Percentiles rank a stretch among this genome's conserved stretches.
Evolutionary conservation across 2,329 filamentous ascomycete genomes (phyloP).

Genomic region (Tolypocladium pustulatum): DNA sequence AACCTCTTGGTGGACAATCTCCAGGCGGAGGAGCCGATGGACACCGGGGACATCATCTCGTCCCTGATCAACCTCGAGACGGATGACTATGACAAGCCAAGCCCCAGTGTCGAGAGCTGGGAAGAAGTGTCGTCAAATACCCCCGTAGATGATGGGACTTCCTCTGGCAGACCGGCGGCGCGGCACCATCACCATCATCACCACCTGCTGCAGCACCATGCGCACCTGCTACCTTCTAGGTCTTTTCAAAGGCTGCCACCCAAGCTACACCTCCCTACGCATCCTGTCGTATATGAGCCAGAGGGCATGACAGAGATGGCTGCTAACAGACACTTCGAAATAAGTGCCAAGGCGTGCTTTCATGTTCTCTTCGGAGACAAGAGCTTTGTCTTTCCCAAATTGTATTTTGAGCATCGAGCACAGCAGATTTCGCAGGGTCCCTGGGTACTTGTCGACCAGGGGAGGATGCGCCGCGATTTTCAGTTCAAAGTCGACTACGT

Average conservation of each 20-base stretch:
- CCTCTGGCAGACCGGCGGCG: conserved; percentile 23
- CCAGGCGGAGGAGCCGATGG: conserved; percentile 58
- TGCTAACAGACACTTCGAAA: conserved; percentile 73
- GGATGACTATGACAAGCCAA: conserved; percentile 44
- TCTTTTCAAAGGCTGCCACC: conserved; percentile 32
- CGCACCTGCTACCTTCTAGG: conserved; percentile 21
- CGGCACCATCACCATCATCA: conserved; percentile 24
- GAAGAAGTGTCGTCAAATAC: conserved; percentile 61
- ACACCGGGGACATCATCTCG: conserved; percentile 59
- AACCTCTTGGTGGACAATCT: conserved; percentile 79
- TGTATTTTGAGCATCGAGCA: conserved; percentile 75
- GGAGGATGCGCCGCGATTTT: conserved; percentile 67
- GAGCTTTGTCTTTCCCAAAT: conserved; percentile 82
- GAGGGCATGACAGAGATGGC: conserved; percentile 67
- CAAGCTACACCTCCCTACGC: conserved; percentile 73
- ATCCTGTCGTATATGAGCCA: conserved; percentile 76
- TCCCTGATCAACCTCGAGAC: conserved; percentile 66
- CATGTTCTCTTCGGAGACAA: conserved; percentile 96
- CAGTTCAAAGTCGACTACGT: conserved; percentile 63
- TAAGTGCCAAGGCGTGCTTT: conserved; percentile 89
- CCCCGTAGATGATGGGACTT: conserved; percentile 46
- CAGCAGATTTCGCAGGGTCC: conserved; percentile 76
- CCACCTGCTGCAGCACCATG: conserved; percentile 8
- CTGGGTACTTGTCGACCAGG: conserved; percentile 64
- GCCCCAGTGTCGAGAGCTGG: conserved; percentile 80